Evolutionary conservation across 2,329 filamentous ascomycete species (phyloP).

Genomic region (Verticillium tricorpus): DNA sequence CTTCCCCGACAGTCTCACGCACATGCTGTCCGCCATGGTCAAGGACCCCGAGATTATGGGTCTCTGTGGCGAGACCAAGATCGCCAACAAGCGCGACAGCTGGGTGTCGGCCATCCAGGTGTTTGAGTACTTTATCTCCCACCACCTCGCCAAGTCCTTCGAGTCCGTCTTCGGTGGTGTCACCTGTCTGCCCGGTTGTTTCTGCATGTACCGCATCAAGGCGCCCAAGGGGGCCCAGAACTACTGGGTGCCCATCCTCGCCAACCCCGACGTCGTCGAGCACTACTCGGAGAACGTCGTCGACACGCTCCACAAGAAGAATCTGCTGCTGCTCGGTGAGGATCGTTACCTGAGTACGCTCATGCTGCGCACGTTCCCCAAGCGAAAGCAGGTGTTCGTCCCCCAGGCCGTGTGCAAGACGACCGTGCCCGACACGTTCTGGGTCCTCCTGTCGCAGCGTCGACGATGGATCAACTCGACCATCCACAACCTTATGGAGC

Average conservation of each 20-base stretch:
- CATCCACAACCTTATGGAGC: conserved; percentile 96
- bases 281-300: conserved; percentile 99
- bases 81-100: conserved; percentile 91
- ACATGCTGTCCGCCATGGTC: conserved; percentile 99
- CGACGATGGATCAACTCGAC: conserved; percentile 99
- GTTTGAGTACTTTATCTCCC: conserved; percentile 99
- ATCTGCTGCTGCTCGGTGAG: conserved; percentile 83
- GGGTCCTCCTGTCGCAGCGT: conserved; percentile 86
- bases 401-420: conserved; percentile 99
- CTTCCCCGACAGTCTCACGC: conserved; percentile 95
- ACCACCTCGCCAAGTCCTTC: conserved; percentile 94
- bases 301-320: conserved; percentile 97
- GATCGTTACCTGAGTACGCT: conserved; percentile 94
- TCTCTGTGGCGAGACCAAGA: conserved; percentile 97
- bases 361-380: conserved; percentile 98
- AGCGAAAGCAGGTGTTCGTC: conserved; percentile 97
- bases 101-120: conserved; percentile 99
- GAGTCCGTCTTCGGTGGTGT: conserved; percentile 99
- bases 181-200: conserved; percentile 95
- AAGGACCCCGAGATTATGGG: conserved; percentile 99
- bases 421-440: conserved; percentile 88
- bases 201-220: conserved; percentile 99
- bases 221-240: conserved; percentile 97
- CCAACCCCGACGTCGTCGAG: conserved; percentile 97
- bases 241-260: conserved; percentile 98